Evolutionary conservation across 768 basidiomycete species (phyloP).

Genomic region (Boletus reticulatus): DNA sequence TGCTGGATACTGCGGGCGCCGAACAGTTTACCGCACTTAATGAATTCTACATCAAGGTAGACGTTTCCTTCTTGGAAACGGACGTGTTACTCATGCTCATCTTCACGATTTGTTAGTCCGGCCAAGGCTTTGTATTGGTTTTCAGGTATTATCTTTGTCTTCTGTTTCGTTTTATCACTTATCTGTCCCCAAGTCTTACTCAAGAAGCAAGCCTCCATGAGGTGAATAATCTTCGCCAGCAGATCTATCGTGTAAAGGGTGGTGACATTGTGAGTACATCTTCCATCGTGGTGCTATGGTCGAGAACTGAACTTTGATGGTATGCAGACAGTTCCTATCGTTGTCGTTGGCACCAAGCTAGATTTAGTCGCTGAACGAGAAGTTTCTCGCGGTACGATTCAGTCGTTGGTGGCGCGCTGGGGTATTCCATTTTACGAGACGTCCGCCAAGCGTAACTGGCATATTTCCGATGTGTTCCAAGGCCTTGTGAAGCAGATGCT

Average conservation of each 20-base stretch:
- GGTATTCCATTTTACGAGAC: conserved; percentile 81
- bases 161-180: not conserved
- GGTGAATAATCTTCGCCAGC: conserved; percentile 75
- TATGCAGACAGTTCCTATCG: conserved; percentile 65
- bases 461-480: conserved; percentile 75
- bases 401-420: conserved; percentile 64
- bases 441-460: conserved; percentile 84
- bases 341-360: conserved; percentile 83
- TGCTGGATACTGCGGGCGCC: conserved; percentile 82
- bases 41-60: conserved; percentile 79
- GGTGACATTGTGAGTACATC: conserved; percentile 50
- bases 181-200: conserved; percentile 52
- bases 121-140: conserved; percentile 77
- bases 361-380: conserved; percentile 82
- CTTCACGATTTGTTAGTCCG: conserved; percentile 41
- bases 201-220: conserved; percentile 81
- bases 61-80: not conserved
- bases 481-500: conserved; percentile 77
- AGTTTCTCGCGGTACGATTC: conserved; percentile 62
- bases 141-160: conserved; percentile 55
- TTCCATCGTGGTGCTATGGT: not conserved
- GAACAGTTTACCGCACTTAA: conserved; percentile 82
- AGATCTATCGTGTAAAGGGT: conserved; percentile 78
- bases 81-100: not conserved
- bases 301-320: conserved; percentile 2